phyloP scores from a whole-genome alignment of 169 alveolate species.

The Plasmodium gallinaceum region DNA sequence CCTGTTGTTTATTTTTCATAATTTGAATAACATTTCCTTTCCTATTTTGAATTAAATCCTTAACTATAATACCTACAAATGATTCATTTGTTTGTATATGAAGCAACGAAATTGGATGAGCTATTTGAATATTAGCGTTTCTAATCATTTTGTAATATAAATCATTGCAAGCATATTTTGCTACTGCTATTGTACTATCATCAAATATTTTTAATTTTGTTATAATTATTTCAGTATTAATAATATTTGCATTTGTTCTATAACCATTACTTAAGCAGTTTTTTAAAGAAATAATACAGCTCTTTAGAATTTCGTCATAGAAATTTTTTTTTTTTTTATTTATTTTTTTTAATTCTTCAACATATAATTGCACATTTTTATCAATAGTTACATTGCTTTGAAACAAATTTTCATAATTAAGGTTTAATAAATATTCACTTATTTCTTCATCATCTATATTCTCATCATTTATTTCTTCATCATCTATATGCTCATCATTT shows the following conservation, averaged over 20 bases:
- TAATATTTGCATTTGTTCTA: constrained; percentile 69
- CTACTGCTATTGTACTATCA: constrained; percentile 59
- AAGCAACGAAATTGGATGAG: constrained; percentile 53
- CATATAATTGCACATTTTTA: constrained; percentile 35
- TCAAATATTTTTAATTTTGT: constrained; percentile 65
- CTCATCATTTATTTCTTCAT: background rate
- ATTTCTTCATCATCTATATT: constrained; percentile 23
- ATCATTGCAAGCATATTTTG: constrained; percentile 77
- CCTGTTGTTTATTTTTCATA: constrained; percentile 40
- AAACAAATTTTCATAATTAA: constrained; percentile 54
- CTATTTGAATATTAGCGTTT: constrained; percentile 52
- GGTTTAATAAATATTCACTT: constrained; percentile 52
- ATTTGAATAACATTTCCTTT: constrained; percentile 72
- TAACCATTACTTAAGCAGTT: constrained; percentile 72
- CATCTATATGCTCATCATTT: constrained; percentile 37
- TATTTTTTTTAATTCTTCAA: constrained; percentile 29
- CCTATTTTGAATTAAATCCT: constrained; percentile 64
- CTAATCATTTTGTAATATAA: constrained; percentile 60
- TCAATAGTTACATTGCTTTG: constrained; percentile 29
- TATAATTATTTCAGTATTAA: constrained; percentile 64
- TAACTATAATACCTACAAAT: constrained; percentile 64
- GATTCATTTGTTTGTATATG: constrained; percentile 75
- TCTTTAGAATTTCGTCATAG: constrained; percentile 63
- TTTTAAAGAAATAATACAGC: constrained; percentile 60
- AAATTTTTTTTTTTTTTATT: constrained; percentile 60